Conservation (phyloP, 2,329 filamentous ascomycete species). For the Stagonosporopsis vannaccii region DNA sequence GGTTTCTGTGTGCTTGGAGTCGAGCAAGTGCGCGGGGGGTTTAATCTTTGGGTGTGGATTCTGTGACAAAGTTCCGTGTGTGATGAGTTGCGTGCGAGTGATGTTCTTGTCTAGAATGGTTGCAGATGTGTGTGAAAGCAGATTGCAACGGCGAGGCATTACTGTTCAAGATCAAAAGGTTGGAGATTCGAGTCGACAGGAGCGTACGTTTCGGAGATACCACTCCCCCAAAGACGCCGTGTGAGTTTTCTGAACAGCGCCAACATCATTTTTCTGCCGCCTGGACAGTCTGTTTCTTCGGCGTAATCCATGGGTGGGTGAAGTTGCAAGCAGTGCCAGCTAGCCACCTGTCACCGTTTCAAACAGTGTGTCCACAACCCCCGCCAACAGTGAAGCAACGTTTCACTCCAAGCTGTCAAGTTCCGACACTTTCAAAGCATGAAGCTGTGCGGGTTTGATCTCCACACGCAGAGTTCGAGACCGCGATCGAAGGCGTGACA, state of each 20-base stretch:
- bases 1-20: no score
- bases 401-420: slow-evolving; percentile 7
- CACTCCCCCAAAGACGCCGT: no score
- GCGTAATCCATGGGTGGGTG: not conserved
- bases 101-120: no score
- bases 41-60: no score
- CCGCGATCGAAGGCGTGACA: slow-evolving; percentile 1
- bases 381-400: not conserved
- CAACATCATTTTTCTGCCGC: not conserved
- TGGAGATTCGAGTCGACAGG: no score
- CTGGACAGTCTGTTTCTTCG: not conserved
- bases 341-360: slow-evolving; percentile 11
- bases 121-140: no score
- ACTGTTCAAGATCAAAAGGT: no score
- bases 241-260: not conserved
- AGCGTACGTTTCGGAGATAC: no score
- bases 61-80: no score
- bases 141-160: no score
- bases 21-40: no score
- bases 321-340: not conserved
- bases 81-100: no score
- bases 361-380: not conserved
- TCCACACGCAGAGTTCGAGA: slow-evolving; percentile 11
- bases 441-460: slow-evolving; percentile 6
- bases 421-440: slow-evolving; percentile 22